Percentiles rank a stretch among this genome's conserved stretches.
phyloP scores from a whole-genome alignment of 202 grass and related monocot species.

The Saccharum hybrid region DNA sequence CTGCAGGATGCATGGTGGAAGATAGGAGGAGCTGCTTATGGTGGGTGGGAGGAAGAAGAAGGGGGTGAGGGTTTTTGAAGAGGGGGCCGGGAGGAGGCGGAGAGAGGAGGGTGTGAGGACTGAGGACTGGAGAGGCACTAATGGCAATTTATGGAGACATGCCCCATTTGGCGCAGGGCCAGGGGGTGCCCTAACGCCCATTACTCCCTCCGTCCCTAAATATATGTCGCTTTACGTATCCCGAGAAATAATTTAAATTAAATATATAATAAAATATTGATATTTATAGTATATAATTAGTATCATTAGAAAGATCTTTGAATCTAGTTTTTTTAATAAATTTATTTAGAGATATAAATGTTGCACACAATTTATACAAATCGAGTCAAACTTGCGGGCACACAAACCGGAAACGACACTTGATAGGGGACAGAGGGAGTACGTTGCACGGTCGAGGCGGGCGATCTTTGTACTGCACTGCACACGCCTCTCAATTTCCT shows the following conservation, averaged over 20 bases:
- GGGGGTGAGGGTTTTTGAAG: constrained; percentile 44
- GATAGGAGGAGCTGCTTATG: constrained; percentile 9
- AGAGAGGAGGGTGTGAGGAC: constrained; percentile 35
- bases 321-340: too few relatives aligned
- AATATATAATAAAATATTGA: too few relatives aligned
- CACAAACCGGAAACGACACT: too few relatives aligned
- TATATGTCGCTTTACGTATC: too few relatives aligned
- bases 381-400: too few relatives aligned
- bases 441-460: constrained; percentile 27
- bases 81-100: neutral
- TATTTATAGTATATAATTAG: too few relatives aligned
- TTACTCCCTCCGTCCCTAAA: neutral
- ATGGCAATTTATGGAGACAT: constrained; percentile 83
- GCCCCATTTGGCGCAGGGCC: constrained; percentile 63
- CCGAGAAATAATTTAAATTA: too few relatives aligned
- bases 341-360: too few relatives aligned
- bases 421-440: too few relatives aligned
- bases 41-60: neutral
- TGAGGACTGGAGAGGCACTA: constrained; percentile 46
- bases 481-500: constrained; percentile 43
- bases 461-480: constrained; percentile 28
- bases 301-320: too few relatives aligned
- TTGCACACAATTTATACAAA: too few relatives aligned
- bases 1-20: constrained; percentile 6
- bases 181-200: constrained; percentile 46